phyloP scores from a whole-genome alignment of 2,329 filamentous ascomycete genomes.

The Pestalotiopsis sp. region DNA sequence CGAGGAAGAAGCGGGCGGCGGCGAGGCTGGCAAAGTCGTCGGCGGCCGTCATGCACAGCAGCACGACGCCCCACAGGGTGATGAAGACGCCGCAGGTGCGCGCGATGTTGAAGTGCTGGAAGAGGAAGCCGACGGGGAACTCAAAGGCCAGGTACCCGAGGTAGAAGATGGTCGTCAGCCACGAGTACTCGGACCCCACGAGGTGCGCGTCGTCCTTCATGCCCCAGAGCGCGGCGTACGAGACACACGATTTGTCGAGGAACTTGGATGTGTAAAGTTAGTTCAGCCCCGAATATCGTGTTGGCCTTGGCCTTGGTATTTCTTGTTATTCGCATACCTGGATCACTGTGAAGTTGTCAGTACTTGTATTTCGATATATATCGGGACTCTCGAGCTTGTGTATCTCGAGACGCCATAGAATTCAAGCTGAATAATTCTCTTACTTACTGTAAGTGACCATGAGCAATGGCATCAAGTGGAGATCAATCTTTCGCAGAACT shows the following conservation, averaged over 20 bases:
- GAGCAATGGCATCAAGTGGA: slow-evolving; percentile 1
- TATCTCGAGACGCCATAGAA: no score
- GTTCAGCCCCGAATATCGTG: no score
- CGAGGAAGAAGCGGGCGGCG: slow-evolving; percentile 60
- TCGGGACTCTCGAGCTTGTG: no score
- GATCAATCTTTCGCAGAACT: slow-evolving; percentile 6
- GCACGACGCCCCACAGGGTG: slow-evolving; percentile 51
- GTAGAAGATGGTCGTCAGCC: slow-evolving; percentile 56
- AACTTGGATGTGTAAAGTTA: slow-evolving; percentile 8
- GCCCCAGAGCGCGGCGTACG: slow-evolving; percentile 68
- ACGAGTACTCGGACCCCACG: slow-evolving; percentile 59
- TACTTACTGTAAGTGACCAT: slow-evolving; percentile 2
- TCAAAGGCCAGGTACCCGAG: slow-evolving; percentile 40
- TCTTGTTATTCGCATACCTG: neutral
- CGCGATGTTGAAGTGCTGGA: slow-evolving; percentile 37
- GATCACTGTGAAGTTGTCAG: neutral
- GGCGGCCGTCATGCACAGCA: slow-evolving; percentile 54
- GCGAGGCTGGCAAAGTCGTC: slow-evolving; percentile 59
- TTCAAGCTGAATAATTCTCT: neutral
- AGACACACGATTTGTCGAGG: slow-evolving; percentile 53
- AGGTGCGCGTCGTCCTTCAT: slow-evolving; percentile 62
- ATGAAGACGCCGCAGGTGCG: slow-evolving; percentile 45
- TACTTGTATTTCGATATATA: neutral
- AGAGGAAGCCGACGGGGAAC: slow-evolving; percentile 31
- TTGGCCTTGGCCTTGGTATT: neutral